phyloP scores from a whole-genome alignment of 2,329 filamentous ascomycete species.

The Fusarium buharicum region DNA sequence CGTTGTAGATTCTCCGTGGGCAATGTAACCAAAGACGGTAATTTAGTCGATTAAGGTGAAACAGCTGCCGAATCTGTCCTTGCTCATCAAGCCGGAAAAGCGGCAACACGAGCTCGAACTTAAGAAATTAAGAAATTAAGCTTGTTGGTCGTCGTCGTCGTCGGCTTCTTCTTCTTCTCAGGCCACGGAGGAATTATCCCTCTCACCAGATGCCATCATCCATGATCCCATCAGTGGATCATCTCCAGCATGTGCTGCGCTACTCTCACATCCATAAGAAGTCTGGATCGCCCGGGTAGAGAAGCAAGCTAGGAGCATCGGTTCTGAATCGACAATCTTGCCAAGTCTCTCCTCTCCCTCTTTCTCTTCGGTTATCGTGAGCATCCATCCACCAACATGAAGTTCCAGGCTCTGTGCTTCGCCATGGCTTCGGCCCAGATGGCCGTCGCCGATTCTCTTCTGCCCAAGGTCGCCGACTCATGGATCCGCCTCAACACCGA shows the following conservation, averaged over 20 bases:
- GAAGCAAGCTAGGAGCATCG: not conserved
- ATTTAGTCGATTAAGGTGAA: constrained; percentile 15
- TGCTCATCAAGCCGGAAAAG: constrained; percentile 2
- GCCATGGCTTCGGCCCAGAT: constrained; percentile 31
- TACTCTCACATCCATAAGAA: constrained; percentile 6
- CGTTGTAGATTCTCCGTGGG: not conserved
- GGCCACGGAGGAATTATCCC: not conserved
- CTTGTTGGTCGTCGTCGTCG: constrained; percentile 2
- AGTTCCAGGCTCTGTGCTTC: constrained; percentile 34
- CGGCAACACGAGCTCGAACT: constrained; percentile 1
- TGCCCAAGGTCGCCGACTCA: constrained; percentile 33
- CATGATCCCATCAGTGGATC: constrained; percentile 10
- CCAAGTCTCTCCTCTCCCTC: not conserved
- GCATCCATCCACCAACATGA: constrained; percentile 29
- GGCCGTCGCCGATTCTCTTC: constrained; percentile 26
- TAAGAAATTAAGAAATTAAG: not conserved
- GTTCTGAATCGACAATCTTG: constrained; percentile 20
- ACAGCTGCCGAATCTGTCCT: not conserved
- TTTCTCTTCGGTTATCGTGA: not conserved
- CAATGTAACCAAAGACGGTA: constrained; percentile 18
- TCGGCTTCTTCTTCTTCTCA: too few species aligned
- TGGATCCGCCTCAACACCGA: constrained; percentile 39
- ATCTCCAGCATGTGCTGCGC: not conserved
- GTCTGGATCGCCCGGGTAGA: not conserved
- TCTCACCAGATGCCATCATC: not conserved